These are phyloP conservation scores for Chaetoceros tenuissimus DNA, from an alignment of 108 stramenopile genomes.

Conservation along the genomic window DNA sequence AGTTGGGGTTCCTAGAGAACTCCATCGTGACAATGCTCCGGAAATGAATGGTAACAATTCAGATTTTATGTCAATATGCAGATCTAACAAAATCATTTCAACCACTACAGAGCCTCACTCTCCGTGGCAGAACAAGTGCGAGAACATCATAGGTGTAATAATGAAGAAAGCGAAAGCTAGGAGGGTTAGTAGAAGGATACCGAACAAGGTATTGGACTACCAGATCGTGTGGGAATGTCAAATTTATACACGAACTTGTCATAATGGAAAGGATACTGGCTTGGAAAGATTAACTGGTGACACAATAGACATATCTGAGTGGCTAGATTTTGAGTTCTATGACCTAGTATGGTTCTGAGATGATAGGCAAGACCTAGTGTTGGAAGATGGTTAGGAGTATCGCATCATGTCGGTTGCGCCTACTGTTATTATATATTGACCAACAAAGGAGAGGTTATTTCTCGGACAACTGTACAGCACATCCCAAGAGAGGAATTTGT, in stretches of 20 bases:
- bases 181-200: conserved; percentile 1
- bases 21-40: conserved; percentile 8
- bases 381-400: conserved; percentile 30
- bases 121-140: conserved; percentile 15
- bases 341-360: conserved; percentile 25
- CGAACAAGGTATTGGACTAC: conserved; percentile 24
- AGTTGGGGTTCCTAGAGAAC: conserved; percentile 12
- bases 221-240: conserved; percentile 9
- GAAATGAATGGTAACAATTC: conserved; percentile 12
- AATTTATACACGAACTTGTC: conserved; percentile 1
- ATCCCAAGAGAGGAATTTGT: conserved; percentile 15
- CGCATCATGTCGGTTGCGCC: conserved; percentile 19
- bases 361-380: conserved; percentile 9
- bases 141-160: conserved; percentile 5
- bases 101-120: conserved; percentile 3
- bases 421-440: conserved; percentile 31
- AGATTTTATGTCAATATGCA: conserved; percentile 3
- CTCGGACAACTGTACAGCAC: conserved; percentile 20
- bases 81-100: not conserved
- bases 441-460: not conserved
- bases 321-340: conserved; percentile 28
- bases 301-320: conserved; percentile 31
- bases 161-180: conserved; percentile 6
- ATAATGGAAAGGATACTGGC: not conserved
- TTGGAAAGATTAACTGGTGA: conserved; percentile 26